Percentiles rank a stretch among this genome's conserved stretches.
phyloP scores from a whole-genome alignment of 495 filamentous ascomycete species.

The Neurospora sp. region DNA sequence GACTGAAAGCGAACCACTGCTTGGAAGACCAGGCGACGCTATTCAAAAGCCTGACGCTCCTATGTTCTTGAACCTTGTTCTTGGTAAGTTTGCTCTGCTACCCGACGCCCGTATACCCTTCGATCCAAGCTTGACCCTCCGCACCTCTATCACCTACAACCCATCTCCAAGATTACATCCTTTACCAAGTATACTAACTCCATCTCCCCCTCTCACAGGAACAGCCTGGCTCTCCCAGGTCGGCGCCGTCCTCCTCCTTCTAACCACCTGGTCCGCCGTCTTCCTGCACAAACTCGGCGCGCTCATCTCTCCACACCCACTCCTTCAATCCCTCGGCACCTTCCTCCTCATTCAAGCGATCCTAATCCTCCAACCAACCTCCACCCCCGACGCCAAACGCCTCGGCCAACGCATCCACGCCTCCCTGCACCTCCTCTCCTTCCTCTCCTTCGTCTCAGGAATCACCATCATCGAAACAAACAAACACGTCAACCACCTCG shows the following conservation, averaged over 20 bases:
- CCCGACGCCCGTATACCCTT: not conserved
- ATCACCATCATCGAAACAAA: slow-evolving; percentile 74
- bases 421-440: slow-evolving; percentile 51
- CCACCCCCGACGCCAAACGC: slow-evolving; percentile 61
- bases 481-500: slow-evolving; percentile 50
- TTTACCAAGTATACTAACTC: slow-evolving; percentile 15
- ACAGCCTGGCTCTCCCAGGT: slow-evolving; percentile 31
- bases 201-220: slow-evolving; percentile 27
- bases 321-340: slow-evolving; percentile 68
- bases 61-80: slow-evolving; percentile 61
- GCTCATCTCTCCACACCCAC: slow-evolving; percentile 79
- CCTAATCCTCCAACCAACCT: slow-evolving; percentile 81
- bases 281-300: slow-evolving; percentile 52
- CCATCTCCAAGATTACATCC: not conserved
- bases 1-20: slow-evolving; percentile 63
- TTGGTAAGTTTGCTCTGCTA: slow-evolving; percentile 44
- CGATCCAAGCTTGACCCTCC: not conserved
- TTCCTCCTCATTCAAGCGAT: slow-evolving; percentile 67
- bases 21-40: slow-evolving; percentile 64
- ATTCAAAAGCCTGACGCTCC: slow-evolving; percentile 52
- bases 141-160: not conserved
- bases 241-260: slow-evolving; percentile 48
- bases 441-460: slow-evolving; percentile 52
- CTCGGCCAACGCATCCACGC: slow-evolving; percentile 62
- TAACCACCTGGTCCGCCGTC: slow-evolving; percentile 63